phyloP scores from a whole-genome alignment of 164 flowering plant genomes.

The Dillenia turbinata region DNA sequence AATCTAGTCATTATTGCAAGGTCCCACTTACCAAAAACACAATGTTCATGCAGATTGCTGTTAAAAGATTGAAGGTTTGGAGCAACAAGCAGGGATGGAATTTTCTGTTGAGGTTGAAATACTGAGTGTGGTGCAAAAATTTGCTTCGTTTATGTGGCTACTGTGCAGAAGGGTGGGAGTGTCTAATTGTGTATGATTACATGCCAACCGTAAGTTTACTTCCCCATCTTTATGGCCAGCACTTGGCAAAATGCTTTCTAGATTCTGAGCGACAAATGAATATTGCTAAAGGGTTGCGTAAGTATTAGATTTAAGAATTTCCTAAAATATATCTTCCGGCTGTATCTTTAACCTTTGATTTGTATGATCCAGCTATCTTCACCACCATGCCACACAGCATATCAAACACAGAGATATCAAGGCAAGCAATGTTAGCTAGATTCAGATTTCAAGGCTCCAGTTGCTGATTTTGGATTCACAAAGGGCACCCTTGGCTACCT shows the following conservation, averaged over 20 bases:
- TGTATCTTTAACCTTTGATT: neutral
- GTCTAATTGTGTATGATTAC: slow-evolving; percentile 85
- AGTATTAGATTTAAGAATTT: slow-evolving; percentile 17
- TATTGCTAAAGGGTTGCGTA: slow-evolving; percentile 82
- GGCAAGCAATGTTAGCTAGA: slow-evolving; percentile 80
- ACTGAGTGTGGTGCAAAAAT: slow-evolving; percentile 81
- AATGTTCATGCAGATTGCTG: slow-evolving; percentile 75
- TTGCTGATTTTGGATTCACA: slow-evolving; percentile 85
- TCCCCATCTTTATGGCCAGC: slow-evolving; percentile 91
- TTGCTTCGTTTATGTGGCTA: slow-evolving; percentile 80
- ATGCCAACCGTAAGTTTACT: slow-evolving; percentile 84
- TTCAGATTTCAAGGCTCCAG: slow-evolving; percentile 61
- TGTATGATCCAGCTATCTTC: slow-evolving; percentile 55
- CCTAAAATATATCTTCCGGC: neutral
- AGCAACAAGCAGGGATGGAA: slow-evolving; percentile 85
- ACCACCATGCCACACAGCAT: slow-evolving; percentile 69
- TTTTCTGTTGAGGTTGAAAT: slow-evolving; percentile 90
- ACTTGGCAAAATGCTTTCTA: slow-evolving; percentile 77
- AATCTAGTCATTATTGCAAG: no score
- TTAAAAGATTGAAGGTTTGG: slow-evolving; percentile 85
- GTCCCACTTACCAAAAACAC: slow-evolving; percentile 6
- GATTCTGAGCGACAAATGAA: slow-evolving; percentile 77
- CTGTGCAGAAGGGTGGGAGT: slow-evolving; percentile 93
- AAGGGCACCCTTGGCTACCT: slow-evolving; percentile 84
- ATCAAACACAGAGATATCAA: slow-evolving; percentile 78